These are phyloP conservation scores for Candida tropicalis DNA, from an alignment of 1,139 yeast genomes.

Conservation along the genomic window DNA sequence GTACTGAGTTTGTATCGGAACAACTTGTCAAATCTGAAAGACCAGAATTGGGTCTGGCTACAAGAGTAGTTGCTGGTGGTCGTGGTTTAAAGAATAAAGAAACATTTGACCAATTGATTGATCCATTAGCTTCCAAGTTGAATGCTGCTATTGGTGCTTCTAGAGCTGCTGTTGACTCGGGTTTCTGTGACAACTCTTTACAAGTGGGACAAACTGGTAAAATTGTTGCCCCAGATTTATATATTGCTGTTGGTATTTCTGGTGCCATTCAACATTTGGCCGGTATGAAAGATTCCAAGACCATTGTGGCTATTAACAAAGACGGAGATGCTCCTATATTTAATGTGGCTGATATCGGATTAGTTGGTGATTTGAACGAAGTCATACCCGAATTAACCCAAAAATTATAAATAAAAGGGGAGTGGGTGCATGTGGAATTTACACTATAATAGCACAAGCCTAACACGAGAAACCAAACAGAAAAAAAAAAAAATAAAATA, in stretches of 20 bases:
- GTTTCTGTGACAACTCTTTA: conserved; percentile 94
- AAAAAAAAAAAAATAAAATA: background rate
- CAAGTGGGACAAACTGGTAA: conserved; percentile 99
- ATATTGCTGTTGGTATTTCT: conserved; percentile 89
- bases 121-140: conserved; percentile 82
- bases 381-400: conserved; percentile 85
- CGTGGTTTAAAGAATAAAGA: conserved; percentile 92
- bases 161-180: conserved; percentile 96
- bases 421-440: conserved; percentile 2
- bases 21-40: conserved; percentile 76
- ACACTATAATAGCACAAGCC: background rate
- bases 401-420: conserved; percentile 52
- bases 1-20: conserved; percentile 68
- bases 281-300: conserved; percentile 96
- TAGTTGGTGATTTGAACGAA: conserved; percentile 86
- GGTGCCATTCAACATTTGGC: conserved; percentile 99
- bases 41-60: conserved; percentile 88
- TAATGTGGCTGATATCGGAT: conserved; percentile 86
- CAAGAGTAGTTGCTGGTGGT: conserved; percentile 86
- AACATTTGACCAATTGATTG: conserved; percentile 73
- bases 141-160: conserved; percentile 97
- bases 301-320: conserved; percentile 91
- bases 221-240: conserved; percentile 94
- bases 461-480: background rate
- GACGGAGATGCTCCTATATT: conserved; percentile 94